Evolutionary conservation across 768 basidiomycete genomes (phyloP).

Genomic region (Pleurotus eryngii): DNA sequence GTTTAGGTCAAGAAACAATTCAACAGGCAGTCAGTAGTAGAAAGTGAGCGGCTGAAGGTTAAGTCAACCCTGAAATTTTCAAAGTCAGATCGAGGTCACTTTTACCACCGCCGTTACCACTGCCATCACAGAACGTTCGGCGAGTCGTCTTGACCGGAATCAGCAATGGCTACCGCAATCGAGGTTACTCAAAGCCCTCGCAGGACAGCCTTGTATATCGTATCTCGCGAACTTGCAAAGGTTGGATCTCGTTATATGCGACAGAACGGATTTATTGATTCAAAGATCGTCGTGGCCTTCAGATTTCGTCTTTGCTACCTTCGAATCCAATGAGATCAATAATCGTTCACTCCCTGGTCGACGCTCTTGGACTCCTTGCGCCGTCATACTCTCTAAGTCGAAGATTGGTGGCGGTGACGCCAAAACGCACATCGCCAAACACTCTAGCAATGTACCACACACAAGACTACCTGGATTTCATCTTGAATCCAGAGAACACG

Average conservation of each 20-base stretch:
- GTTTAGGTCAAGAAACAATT: no score
- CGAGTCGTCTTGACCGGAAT: neutral
- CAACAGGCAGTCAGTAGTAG: no score
- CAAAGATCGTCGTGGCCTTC: neutral
- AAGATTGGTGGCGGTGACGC: slow-evolving; percentile 46
- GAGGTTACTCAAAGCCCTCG: neutral
- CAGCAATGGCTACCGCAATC: neutral
- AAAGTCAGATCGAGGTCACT: neutral
- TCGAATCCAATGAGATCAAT: slow-evolving; percentile 66
- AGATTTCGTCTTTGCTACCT: slow-evolving; percentile 54
- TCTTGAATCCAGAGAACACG: slow-evolving; percentile 36
- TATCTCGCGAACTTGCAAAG: slow-evolving; percentile 56
- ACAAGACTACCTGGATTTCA: slow-evolving; percentile 62
- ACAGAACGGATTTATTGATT: neutral
- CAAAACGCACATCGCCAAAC: slow-evolving; percentile 47
- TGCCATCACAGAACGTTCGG: neutral
- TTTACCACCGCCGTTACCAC: neutral
- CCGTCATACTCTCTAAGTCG: slow-evolving; percentile 20
- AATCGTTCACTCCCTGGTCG: slow-evolving; percentile 62
- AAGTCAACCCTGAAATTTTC: neutral
- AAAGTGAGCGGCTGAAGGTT: no score
- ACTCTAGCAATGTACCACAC: slow-evolving; percentile 71
- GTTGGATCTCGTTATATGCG: slow-evolving; percentile 21
- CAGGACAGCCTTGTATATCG: slow-evolving; percentile 41
- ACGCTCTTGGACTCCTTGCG: slow-evolving; percentile 46